Conservation (phyloP, 2,329 filamentous ascomycete genomes). For the Epichloe glyceriae region DNA sequence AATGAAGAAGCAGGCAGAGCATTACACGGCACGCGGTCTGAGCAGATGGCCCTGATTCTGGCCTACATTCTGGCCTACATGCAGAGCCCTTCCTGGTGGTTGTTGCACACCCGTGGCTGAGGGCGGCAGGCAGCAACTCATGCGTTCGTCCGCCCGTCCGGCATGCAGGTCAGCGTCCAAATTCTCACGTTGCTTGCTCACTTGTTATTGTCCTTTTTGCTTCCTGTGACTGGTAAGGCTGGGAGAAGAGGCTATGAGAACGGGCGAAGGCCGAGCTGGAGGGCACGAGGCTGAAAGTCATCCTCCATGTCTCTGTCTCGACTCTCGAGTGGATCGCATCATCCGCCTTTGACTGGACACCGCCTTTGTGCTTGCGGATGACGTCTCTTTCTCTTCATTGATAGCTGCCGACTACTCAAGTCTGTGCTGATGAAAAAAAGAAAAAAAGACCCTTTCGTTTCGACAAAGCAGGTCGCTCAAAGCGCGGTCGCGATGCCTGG, state of each 20-base stretch:
- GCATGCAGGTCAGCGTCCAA: background rate
- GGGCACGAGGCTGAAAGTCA: slow-evolving; percentile 3
- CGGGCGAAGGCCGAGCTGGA: too few relatives aligned
- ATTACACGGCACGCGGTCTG: slow-evolving; percentile 5
- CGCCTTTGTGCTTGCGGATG: background rate
- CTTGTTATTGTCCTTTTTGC: background rate
- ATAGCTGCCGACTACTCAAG: background rate
- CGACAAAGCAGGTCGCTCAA: background rate
- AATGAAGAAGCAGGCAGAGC: slow-evolving; percentile 1
- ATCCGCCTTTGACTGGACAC: slow-evolving; percentile 1
- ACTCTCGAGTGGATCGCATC: background rate
- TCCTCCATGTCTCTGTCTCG: background rate
- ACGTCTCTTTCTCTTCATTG: background rate
- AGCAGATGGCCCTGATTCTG: slow-evolving; percentile 6
- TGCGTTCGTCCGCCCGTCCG: background rate
- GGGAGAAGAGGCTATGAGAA: background rate
- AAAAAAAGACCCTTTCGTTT: background rate
- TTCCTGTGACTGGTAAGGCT: background rate
- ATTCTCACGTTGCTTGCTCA: background rate
- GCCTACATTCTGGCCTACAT: slow-evolving; percentile 1
- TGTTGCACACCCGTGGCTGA: slow-evolving; percentile 3
- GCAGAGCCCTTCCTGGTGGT: background rate
- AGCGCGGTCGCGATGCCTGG: background rate
- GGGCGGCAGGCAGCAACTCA: background rate
- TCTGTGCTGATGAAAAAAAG: background rate